A percentile compares a stretch with the other conserved stretches of the same genome.
Evolutionary conservation across 164 flowering plant species (phyloP).

Genomic region (Chimonanthus praecox): DNA sequence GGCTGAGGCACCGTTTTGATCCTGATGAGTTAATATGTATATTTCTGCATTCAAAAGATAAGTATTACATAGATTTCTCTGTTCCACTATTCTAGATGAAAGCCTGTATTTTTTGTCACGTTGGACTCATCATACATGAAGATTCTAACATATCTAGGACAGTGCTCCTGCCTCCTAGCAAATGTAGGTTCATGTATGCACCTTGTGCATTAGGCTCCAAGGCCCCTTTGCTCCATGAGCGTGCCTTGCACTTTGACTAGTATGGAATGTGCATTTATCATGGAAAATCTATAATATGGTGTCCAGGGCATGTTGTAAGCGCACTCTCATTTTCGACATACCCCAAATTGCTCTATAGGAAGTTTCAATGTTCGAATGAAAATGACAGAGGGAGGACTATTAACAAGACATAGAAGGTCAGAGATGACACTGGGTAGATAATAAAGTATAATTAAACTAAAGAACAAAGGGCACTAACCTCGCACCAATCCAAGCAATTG

Average conservation of each 20-base stretch:
- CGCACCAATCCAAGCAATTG: conserved; percentile 87
- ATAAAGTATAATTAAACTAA: neutral
- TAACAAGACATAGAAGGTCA: neutral
- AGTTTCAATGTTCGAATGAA: neutral
- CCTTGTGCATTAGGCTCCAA: too few relatives aligned
- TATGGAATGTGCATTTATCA: neutral
- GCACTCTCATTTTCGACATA: neutral
- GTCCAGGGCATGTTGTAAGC: neutral
- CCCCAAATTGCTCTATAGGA: neutral
- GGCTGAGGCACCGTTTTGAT: too few relatives aligned
- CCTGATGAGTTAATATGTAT: too few relatives aligned
- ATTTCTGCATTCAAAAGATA: too few relatives aligned
- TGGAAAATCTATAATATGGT: neutral
- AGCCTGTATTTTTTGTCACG: too few relatives aligned
- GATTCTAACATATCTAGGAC: too few relatives aligned
- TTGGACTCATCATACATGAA: too few relatives aligned
- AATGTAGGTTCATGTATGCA: too few relatives aligned
- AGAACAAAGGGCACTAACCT: conserved; percentile 35
- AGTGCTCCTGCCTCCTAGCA: too few relatives aligned
- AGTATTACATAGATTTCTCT: too few relatives aligned
- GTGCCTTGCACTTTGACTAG: neutral
- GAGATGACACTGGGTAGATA: neutral
- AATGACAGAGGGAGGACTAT: neutral
- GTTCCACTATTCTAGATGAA: too few relatives aligned
- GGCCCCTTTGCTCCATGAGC: too few relatives aligned